A percentile compares a stretch with the other conserved stretches of the same genome.
phyloP scores from a whole-genome alignment of 345 rosid species.

The Ceriops zippeliana region DNA sequence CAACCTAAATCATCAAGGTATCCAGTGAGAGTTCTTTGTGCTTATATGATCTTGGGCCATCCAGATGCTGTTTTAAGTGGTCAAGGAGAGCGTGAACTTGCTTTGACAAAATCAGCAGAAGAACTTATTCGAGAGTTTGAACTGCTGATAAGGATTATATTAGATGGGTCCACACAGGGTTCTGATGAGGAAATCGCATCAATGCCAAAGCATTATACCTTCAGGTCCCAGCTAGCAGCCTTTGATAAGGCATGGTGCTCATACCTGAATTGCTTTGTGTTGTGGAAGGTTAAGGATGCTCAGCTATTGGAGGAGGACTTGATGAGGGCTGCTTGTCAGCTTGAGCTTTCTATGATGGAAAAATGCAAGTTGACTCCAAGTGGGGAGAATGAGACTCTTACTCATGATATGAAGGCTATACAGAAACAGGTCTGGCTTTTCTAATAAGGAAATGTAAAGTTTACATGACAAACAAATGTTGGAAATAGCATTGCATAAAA shows the following conservation, averaged over 20 bases:
- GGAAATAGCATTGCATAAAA: too few species aligned
- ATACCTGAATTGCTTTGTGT: slow-evolving; percentile 79
- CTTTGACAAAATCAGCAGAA: slow-evolving; percentile 64
- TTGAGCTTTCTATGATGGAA: slow-evolving; percentile 93
- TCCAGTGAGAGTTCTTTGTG: slow-evolving; percentile 86
- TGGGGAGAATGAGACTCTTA: slow-evolving; percentile 54
- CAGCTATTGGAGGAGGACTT: slow-evolving; percentile 77
- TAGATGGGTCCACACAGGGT: slow-evolving; percentile 65
- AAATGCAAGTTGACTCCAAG: slow-evolving; percentile 72
- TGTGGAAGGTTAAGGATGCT: slow-evolving; percentile 97
- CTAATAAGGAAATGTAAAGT: too few species aligned
- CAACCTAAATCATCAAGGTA: slow-evolving; percentile 56
- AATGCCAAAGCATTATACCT: slow-evolving; percentile 45
- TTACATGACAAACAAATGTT: too few species aligned
- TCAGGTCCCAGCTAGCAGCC: slow-evolving; percentile 66
- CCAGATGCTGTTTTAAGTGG: slow-evolving; percentile 95
- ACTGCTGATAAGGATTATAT: slow-evolving; percentile 58
- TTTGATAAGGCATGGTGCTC: slow-evolving; percentile 88
- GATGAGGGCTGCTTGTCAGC: slow-evolving; percentile 97
- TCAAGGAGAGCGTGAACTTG: slow-evolving; percentile 78
- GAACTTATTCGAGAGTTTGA: slow-evolving; percentile 66
- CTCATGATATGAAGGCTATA: slow-evolving; percentile 90
- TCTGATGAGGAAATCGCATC: slow-evolving; percentile 48
- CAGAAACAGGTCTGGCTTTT: slow-evolving; percentile 62
- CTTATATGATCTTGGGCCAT: slow-evolving; percentile 97